phyloP scores from a whole-genome alignment of 352 stramenopile genomes.

The Pythium chondricola region DNA sequence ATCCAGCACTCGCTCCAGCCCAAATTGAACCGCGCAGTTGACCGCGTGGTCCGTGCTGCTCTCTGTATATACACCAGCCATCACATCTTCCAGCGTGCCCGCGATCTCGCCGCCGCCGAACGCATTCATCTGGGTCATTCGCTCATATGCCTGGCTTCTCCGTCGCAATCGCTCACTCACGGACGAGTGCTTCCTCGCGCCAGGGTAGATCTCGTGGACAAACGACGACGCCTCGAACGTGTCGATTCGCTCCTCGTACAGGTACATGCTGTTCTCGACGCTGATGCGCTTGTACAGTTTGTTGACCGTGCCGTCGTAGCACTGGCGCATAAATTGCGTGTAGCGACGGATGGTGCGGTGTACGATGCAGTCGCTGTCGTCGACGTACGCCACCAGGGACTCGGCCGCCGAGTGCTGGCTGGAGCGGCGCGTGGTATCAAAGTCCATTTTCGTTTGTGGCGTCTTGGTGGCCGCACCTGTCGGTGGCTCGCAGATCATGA shows the following conservation, averaged over 20 bases:
- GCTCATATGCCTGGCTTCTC: slow-evolving; percentile 6
- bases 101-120: slow-evolving; percentile 42
- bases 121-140: slow-evolving; percentile 39
- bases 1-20: slow-evolving; percentile 25
- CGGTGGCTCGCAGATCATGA: too few species aligned
- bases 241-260: slow-evolving; percentile 42
- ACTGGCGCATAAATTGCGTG: slow-evolving; percentile 35
- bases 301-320: slow-evolving; percentile 27
- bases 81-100: slow-evolving; percentile 41
- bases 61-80: slow-evolving; percentile 46
- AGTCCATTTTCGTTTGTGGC: background rate
- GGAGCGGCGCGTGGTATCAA: background rate
- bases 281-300: slow-evolving; percentile 35
- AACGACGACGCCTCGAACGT: slow-evolving; percentile 2
- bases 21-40: slow-evolving; percentile 49
- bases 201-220: slow-evolving; percentile 9
- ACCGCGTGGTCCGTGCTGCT: slow-evolving; percentile 26
- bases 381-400: slow-evolving; percentile 31
- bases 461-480: too few species aligned
- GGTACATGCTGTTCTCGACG: slow-evolving; percentile 31
- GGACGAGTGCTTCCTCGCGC: background rate
- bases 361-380: slow-evolving; percentile 47
- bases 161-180: background rate
- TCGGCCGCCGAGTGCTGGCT: slow-evolving; percentile 2
- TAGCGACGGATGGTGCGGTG: slow-evolving; percentile 45